Evolutionary conservation across 345 rosid genomes (phyloP).

Genomic region (Citrus mangshanensis): DNA sequence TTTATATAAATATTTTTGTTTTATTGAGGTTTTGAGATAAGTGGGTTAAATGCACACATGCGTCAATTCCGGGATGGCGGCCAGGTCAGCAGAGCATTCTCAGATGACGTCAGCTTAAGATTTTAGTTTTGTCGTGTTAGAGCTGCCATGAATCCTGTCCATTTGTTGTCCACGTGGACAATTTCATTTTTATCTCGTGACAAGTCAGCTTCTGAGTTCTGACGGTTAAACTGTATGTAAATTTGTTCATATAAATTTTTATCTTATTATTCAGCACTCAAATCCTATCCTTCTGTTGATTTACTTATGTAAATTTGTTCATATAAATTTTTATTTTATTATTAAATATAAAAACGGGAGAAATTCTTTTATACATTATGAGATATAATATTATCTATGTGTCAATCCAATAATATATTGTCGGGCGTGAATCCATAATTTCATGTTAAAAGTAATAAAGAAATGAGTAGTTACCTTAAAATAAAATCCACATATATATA

Average conservation of each 20-base stretch:
- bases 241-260: too few species aligned
- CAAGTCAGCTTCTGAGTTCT: slow-evolving; percentile 11
- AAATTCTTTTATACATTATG: too few species aligned
- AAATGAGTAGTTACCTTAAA: too few species aligned
- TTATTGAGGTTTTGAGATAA: background rate
- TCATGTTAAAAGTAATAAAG: too few species aligned
- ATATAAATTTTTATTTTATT: too few species aligned
- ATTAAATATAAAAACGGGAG: too few species aligned
- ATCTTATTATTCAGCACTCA: background rate
- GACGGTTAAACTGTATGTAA: background rate
- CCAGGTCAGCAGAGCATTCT: slow-evolving; percentile 18
- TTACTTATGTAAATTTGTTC: too few species aligned
- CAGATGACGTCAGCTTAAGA: slow-evolving; percentile 11
- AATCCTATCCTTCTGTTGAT: too few species aligned
- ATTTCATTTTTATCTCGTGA: background rate
- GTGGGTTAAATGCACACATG: slow-evolving; percentile 27
- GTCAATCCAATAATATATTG: too few species aligned
- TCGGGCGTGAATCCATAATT: too few species aligned
- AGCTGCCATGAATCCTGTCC: slow-evolving; percentile 10
- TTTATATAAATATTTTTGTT: background rate
- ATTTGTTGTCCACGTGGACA: slow-evolving; percentile 16
- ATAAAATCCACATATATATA: too few species aligned
- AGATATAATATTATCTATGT: too few species aligned
- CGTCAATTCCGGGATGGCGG: slow-evolving; percentile 33
- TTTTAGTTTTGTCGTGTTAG: slow-evolving; percentile 8